These are phyloP conservation scores for Pleurotus eryngii DNA, from an alignment of 768 basidiomycete genomes.

Conservation along the genomic window DNA sequence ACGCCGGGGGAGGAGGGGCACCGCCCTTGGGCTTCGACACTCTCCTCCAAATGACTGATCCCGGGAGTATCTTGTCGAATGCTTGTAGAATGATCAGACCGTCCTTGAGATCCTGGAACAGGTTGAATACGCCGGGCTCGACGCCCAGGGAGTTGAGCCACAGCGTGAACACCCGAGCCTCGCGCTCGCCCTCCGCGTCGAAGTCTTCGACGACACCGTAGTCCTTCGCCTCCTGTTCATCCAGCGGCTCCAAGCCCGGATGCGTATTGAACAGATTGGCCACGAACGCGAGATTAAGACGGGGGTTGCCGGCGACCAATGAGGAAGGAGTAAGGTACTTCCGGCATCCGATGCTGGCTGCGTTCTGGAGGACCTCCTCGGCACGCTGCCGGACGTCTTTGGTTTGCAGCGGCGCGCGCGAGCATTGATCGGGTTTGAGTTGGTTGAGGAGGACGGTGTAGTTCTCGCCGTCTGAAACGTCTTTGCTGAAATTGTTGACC, in stretches of 20 bases:
- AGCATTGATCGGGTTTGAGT: constrained; percentile 91
- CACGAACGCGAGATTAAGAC: constrained; percentile 96
- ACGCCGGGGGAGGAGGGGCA: constrained; percentile 37
- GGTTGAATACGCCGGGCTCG: constrained; percentile 92
- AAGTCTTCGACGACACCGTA: constrained; percentile 93
- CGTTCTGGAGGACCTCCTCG: constrained; percentile 92
- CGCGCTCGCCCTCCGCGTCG: constrained; percentile 97
- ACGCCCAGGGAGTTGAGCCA: constrained; percentile 98
- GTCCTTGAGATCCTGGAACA: constrained; percentile 95
- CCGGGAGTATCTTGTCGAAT: constrained; percentile 93
- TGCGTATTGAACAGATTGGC: constrained; percentile 98
- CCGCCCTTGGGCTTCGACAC: constrained; percentile 91
- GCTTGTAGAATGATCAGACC: constrained; percentile 91
- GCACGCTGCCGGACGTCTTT: constrained; percentile 79
- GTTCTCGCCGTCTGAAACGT: constrained; percentile 97
- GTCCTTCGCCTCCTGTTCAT: constrained; percentile 90
- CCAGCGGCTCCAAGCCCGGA: constrained; percentile 91
- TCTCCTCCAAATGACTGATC: constrained; percentile 90
- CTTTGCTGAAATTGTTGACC: constrained; percentile 96
- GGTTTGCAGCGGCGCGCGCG: constrained; percentile 86
- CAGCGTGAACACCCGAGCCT: constrained; percentile 95
- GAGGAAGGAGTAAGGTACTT: constrained; percentile 94
- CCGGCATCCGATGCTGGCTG: constrained; percentile 88
- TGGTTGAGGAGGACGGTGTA: constrained; percentile 96
- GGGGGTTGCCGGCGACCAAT: constrained; percentile 91